These are phyloP conservation scores for Scytalidium lignicola DNA, from an alignment of 2,329 filamentous ascomycete species.

Conservation along the genomic window DNA sequence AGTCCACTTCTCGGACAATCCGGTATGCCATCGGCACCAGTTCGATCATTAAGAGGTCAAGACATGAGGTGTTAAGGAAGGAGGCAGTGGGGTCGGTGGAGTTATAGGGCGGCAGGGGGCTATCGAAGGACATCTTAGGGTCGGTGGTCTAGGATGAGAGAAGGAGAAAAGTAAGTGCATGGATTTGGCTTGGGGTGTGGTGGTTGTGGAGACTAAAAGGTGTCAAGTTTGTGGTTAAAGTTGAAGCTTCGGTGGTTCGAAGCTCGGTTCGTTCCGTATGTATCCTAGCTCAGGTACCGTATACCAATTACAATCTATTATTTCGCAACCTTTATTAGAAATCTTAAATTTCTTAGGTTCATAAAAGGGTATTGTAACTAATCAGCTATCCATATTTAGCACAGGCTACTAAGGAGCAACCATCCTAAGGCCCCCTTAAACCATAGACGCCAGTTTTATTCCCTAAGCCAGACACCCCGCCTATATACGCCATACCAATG, in stretches of 20 bases:
- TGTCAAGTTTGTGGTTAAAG: not conserved
- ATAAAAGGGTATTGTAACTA: not conserved
- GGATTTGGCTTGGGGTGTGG: not conserved
- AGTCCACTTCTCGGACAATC: slow-evolving; percentile 59
- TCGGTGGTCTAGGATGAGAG: not conserved
- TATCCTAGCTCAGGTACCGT: not conserved
- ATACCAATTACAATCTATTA: not conserved
- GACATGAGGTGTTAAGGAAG: slow-evolving; percentile 76
- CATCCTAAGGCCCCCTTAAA: not conserved
- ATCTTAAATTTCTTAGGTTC: not conserved
- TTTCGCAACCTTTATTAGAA: not conserved
- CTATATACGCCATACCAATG: not conserved
- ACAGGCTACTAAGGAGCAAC: not conserved
- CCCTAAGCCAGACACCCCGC: not conserved
- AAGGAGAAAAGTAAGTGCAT: not conserved
- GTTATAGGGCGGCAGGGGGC: slow-evolving; percentile 63
- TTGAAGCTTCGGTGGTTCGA: not conserved
- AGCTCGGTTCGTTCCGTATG: not conserved
- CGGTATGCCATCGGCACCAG: slow-evolving; percentile 91
- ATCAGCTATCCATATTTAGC: not conserved
- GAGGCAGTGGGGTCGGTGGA: slow-evolving; percentile 68
- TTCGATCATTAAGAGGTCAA: slow-evolving; percentile 95
- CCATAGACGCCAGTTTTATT: not conserved
- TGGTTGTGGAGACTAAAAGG: not conserved
- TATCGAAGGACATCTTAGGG: slow-evolving; percentile 66